Evolutionary conservation across 192 early-diverging fungal genomes (phyloP).

Genomic region (Coemansia sp.): DNA sequence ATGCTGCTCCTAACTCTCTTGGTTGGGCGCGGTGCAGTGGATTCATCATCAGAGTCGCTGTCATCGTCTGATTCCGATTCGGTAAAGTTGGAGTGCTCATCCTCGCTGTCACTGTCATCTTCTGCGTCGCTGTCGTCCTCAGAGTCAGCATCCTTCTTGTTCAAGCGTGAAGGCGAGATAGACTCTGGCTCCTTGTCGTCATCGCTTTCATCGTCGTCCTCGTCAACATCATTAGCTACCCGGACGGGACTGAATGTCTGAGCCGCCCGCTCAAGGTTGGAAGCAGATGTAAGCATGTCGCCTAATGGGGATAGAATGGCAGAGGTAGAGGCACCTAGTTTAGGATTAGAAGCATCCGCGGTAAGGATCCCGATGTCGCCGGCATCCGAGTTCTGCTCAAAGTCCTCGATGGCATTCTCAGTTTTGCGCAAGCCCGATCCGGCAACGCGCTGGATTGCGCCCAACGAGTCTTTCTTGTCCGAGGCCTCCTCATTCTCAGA

Average conservation of each 20-base stretch:
- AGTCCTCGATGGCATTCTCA: slow-evolving; percentile 34
- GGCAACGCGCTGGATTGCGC: slow-evolving; percentile 39
- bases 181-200: background rate
- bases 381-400: slow-evolving; percentile 30
- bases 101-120: slow-evolving; percentile 5
- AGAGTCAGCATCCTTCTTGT: background rate
- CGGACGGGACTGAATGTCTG: background rate
- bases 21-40: background rate
- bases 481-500: slow-evolving; percentile 16
- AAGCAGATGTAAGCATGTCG: background rate
- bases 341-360: slow-evolving; percentile 12
- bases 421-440: slow-evolving; percentile 39
- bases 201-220: background rate
- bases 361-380: slow-evolving; percentile 26
- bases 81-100: slow-evolving; percentile 4
- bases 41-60: slow-evolving; percentile 20
- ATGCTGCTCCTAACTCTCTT: slow-evolving; percentile 4
- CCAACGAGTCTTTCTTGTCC: slow-evolving; percentile 15
- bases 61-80: slow-evolving; percentile 13
- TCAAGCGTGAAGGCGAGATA: background rate
- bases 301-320: background rate
- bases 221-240: background rate
- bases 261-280: background rate
- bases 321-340: background rate
- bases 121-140: slow-evolving; percentile 10